These are phyloP conservation scores for Crithidia expoeki DNA, from an alignment of 208 protist genomes.

Conservation along the genomic window DNA sequence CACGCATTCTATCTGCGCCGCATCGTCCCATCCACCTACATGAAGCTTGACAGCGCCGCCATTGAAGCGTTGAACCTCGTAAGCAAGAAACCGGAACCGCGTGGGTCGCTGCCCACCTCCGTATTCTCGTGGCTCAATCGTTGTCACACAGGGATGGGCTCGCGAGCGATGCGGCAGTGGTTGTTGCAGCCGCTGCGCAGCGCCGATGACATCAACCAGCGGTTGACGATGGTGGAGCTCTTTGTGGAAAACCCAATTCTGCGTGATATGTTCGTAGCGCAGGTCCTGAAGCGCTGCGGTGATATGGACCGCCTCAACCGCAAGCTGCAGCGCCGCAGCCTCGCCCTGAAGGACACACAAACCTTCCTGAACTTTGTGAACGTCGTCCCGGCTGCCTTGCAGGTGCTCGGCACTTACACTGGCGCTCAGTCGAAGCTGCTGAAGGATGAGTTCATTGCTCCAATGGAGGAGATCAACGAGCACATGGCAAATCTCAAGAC, in stretches of 20 bases:
- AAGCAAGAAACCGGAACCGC: conserved; percentile 79
- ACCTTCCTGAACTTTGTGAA: conserved; percentile 86
- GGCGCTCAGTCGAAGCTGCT: conserved; percentile 77
- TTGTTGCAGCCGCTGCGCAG: conserved; percentile 97
- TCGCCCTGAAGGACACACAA: conserved; percentile 89
- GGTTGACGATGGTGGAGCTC: conserved; percentile 93
- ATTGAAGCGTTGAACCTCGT: conserved; percentile 93
- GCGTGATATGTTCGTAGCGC: conserved; percentile 74
- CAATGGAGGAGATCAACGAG: conserved; percentile 85
- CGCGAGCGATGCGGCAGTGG: conserved; percentile 96
- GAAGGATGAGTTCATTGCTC: conserved; percentile 82
- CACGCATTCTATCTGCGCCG: conserved; percentile 81
- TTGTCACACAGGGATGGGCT: conserved; percentile 96
- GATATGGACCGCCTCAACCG: conserved; percentile 95
- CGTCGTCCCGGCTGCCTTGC: conserved; percentile 62
- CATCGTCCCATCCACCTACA: conserved; percentile 84
- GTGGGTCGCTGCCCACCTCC: conserved; percentile 69
- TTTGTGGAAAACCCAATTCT: conserved; percentile 91
- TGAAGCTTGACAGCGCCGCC: conserved; percentile 94
- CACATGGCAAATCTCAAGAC: conserved; percentile 80
- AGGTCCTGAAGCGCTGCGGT: conserved; percentile 90
- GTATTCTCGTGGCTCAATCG: conserved; percentile 95
- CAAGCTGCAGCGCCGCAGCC: conserved; percentile 86
- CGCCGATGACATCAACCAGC: conserved; percentile 90
- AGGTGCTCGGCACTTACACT: conserved; percentile 70